Evolutionary conservation across 1,284 basidiomycete species (phyloP), one percentile per base, ranked within the genome.

Genomic region (Xanthoconium separans): DNA sequence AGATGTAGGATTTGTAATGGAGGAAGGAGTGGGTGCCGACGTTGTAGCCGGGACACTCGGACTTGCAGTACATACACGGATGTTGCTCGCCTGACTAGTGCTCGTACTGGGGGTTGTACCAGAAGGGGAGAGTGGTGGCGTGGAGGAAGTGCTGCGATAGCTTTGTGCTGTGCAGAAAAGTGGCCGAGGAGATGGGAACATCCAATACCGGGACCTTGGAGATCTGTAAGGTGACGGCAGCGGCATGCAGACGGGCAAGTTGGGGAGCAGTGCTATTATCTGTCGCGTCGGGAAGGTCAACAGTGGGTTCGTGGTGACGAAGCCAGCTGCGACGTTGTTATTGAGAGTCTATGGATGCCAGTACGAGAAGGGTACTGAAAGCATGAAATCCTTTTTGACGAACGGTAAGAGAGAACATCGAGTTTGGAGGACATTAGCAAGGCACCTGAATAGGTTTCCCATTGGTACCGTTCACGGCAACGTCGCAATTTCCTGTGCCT

Each of bases 281-380:
- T n/a, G n/a, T n/a, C n/a, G n/a, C n/a, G n/a, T n/a, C n/a, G 85
- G 85, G 77, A 86, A 87, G 4, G 77, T 74, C 12, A 87, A 85
- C 73, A 22, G 69, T 64, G 5, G 85, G 79, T 88, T 87, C 69
- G 84, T 84, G 46, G 83, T 71, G 12, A 76, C 83, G 55, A 75
- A 73, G 11, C 84, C 84, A 16, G 80, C 84, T 33, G 74, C 76
- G 42, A 85, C 81, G 62, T 87, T 84, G 47, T 74, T 73, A 61
- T 76, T 81, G 54, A 87, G 67, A n/a, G 75, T 68, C 80, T 75
- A 43, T 10, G 16, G 1, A 60, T 18, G 52, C 58, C 27, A 56
- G 15, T 29, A 31, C 31, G 20, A 27, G 22, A 22, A 22, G 4
- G 27, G 33, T 11, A 20, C 15, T n/a, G 12, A 42, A 51, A 42